Evolutionary conservation across 129 eudicot species (phyloP), one percentile per base, ranked within the genome.

Genomic region (Escallonia herrerae): DNA sequence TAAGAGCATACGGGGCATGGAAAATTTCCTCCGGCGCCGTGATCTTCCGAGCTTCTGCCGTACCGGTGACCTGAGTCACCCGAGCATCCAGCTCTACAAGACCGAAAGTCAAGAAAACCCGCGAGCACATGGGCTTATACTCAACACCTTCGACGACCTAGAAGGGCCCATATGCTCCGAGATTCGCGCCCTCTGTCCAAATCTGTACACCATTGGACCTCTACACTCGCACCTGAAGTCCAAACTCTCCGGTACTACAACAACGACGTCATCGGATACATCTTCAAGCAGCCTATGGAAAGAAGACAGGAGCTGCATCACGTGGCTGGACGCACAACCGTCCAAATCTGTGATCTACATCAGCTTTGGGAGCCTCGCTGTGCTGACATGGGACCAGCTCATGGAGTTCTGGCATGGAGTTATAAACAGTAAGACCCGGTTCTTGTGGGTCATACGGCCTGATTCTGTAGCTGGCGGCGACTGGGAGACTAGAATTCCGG

Each of bases 91-190:
- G 46, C 53, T 67, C 55, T 47, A 64, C 12, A 49, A 54, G 41
- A 67, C 56, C n/a, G 80, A 77, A 51, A 63, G 64, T 1, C 13
- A 58, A 60, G 50, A 53, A 46, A 64, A 58, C 43, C 58, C 70
- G 8, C 77, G 64, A 7, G 65, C 81, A 39, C 59, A 69, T 15
- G 86, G 80, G 12, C 40, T 84, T 22, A 81, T 84, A 60, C 76
- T 84, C 15, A 81, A 84, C 64, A 50, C 90, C 4, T 84, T 81
- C 43, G 78, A 78, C 47, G 82, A 77, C 11, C 56, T 84, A 10
- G 90, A 84, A 3, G 84, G 71, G 9, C 76, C 82, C 11, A 58
- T 71, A 4, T 63, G 76, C 50, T 68, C 78, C 37, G 46, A 46
- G 14, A 69, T 79, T 14, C 57, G 72, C 12, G 43, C 74, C 2